phyloP scores from a whole-genome alignment of 345 rosid genomes.

The Populus simonii region DNA sequence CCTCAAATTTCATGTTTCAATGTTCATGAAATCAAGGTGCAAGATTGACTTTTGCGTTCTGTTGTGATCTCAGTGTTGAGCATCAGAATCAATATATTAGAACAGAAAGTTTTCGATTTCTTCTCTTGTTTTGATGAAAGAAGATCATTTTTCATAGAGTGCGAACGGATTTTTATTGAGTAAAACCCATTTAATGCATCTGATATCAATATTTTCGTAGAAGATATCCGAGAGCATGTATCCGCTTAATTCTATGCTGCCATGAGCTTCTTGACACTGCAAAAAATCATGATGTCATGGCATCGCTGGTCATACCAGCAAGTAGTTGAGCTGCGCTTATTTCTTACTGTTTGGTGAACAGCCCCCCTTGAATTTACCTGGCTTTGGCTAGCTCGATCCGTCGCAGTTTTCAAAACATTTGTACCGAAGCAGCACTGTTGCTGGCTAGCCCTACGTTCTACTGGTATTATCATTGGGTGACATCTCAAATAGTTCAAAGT shows the following conservation, averaged over 20 bases:
- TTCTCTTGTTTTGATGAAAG: background rate
- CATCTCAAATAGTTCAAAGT: background rate
- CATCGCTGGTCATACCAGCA: background rate
- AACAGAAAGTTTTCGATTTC: background rate
- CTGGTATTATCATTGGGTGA: background rate
- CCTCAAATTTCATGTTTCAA: constrained; percentile 16
- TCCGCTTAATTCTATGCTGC: too few species aligned
- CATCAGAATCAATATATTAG: background rate
- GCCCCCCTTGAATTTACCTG: background rate
- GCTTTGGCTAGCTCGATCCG: background rate
- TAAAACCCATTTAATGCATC: background rate
- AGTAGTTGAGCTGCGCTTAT: constrained; percentile 38
- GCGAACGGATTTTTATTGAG: background rate
- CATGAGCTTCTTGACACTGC: background rate
- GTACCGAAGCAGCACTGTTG: background rate
- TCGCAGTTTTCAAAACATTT: background rate
- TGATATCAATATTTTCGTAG: too few species aligned
- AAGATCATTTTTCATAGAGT: background rate
- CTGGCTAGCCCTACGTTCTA: background rate
- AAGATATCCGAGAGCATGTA: too few species aligned
- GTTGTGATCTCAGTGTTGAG: background rate
- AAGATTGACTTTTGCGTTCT: constrained; percentile 2
- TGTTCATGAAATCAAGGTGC: constrained; percentile 17
- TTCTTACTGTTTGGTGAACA: constrained; percentile 28
- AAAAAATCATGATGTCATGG: background rate